Percentiles rank a stretch among this genome's conserved stretches.
phyloP scores from a whole-genome alignment of 1,284 basidiomycete genomes.

The Trametes hirsuta region DNA sequence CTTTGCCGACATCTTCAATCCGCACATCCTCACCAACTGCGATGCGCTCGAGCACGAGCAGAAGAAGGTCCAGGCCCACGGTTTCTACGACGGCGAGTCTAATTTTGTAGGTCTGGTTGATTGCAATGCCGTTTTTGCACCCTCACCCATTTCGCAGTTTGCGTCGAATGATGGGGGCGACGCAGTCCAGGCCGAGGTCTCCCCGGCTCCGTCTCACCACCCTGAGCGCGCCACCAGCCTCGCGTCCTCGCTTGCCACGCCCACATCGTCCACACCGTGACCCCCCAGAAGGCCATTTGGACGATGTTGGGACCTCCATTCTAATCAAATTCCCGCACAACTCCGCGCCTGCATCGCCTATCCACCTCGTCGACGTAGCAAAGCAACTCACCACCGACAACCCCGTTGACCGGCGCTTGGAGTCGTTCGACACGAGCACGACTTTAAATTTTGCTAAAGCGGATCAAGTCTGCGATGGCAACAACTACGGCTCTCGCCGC shows the following conservation, averaged over 20 bases:
- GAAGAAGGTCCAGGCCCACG: constrained; percentile 90
- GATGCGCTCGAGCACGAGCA: constrained; percentile 98
- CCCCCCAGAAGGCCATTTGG: constrained; percentile 25
- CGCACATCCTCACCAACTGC: constrained; percentile 96
- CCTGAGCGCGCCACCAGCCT: constrained; percentile 26
- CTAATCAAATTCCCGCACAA: neutral
- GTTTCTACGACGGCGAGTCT: constrained; percentile 91
- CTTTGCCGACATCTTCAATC: constrained; percentile 98
- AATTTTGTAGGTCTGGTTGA: constrained; percentile 65
- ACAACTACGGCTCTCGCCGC: constrained; percentile 21
- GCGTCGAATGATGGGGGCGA: constrained; percentile 94
- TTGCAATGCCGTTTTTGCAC: neutral
- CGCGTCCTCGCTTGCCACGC: too few relatives aligned
- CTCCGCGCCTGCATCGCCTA: constrained; percentile 3
- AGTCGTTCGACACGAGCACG: constrained; percentile 11
- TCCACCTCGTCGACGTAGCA: constrained; percentile 16
- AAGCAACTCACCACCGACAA: constrained; percentile 20
- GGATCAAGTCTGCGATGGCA: constrained; percentile 33
- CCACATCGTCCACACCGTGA: constrained; percentile 26
- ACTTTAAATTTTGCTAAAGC: constrained; percentile 23
- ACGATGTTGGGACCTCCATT: constrained; percentile 9
- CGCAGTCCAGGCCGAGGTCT: constrained; percentile 65
- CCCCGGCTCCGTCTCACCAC: constrained; percentile 26
- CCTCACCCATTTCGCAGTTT: constrained; percentile 49
- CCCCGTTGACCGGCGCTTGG: constrained; percentile 13